Evolutionary conservation across 192 early-diverging fungal species (phyloP), one percentile per base, ranked within the genome.

Genomic region (Rhizophagus prolifer): DNA sequence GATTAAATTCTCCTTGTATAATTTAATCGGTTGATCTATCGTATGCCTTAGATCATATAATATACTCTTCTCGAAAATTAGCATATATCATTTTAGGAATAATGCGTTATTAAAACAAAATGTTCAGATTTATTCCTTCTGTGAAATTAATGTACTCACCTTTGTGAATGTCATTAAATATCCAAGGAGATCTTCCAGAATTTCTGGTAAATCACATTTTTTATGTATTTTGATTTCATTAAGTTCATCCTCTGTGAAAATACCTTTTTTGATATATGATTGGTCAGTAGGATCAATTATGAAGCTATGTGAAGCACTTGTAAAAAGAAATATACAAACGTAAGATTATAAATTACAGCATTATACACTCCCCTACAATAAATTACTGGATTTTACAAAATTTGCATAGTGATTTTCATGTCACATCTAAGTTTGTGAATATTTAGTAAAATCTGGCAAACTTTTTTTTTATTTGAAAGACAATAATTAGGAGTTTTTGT

Each of bases 221-320:
- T 68, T 76, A 41, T 76, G 28, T 28, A 0, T 23, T 13, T 41
- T 31, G 16, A 71, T 71, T 54, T 71, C 69, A 25, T 71, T 47
- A 25, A 71, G 31, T 30, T 71, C 69, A 0, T 44, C 47, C n/a
- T 26, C 41, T 71, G 47, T 71, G 41, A 71, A 71, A 47, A 71
- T 54, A 47, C 21, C 44, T 47, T 71, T 47, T 19, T 71, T 71
- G 25, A 54, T 28, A 30, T 71, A 71, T 23, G 69, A 50, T 1
- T 50, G 5, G 9, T 54, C 69, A 71, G 34, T 30, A 14, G 66
- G 63, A 44, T 81, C 76, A 30, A 81, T 34, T 9, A 81, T 75
- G n/a, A 81, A 81, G 36, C 60, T 72, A 65, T 74, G 76, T 1
- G 71, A 81, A 46, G 68, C 19, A 31, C 67, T 69, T 36, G 13